These are phyloP conservation scores for Ceratobasidium papillatum DNA, from an alignment of 1,284 basidiomycete species.

Conservation along the genomic window DNA sequence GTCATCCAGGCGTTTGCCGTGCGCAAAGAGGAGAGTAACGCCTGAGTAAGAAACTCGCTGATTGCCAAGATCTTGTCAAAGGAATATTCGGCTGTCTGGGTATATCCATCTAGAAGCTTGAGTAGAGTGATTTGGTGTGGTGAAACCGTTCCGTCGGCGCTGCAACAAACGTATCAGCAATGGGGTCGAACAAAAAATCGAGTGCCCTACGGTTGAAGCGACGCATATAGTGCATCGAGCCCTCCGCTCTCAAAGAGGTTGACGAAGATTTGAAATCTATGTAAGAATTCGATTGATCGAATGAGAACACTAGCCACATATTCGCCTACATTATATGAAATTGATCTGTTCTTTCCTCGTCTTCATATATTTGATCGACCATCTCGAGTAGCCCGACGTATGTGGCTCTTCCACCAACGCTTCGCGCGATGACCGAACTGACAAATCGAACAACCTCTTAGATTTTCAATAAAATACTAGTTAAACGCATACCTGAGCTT, in stretches of 20 bases:
- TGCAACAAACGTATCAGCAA: conserved; percentile 49
- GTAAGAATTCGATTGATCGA: conserved; percentile 44
- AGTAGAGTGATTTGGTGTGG: conserved; percentile 86
- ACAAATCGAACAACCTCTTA: conserved; percentile 32
- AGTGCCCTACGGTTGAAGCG: conserved; percentile 53
- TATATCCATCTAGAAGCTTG: conserved; percentile 83
- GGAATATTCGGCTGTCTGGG: conserved; percentile 56
- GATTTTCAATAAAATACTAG: not conserved
- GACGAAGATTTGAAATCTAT: conserved; percentile 57
- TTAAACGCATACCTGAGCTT: conserved; percentile 63
- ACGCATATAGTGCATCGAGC: conserved; percentile 52
- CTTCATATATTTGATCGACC: conserved; percentile 38
- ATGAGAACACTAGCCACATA: conserved; percentile 38
- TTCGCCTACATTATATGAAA: conserved; percentile 27
- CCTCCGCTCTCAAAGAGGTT: conserved; percentile 53
- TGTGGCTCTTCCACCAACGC: conserved; percentile 65
- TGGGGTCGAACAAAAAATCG: not conserved
- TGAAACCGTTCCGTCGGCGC: conserved; percentile 75
- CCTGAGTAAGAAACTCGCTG: not conserved
- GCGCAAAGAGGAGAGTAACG: not conserved
- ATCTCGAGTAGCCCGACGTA: conserved; percentile 62
- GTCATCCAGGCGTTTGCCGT: conserved; percentile 10
- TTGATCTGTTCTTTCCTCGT: conserved; percentile 15
- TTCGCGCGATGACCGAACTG: conserved; percentile 62
- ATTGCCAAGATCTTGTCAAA: not conserved